A percentile compares a stretch with the other conserved stretches of the same genome.
Conservation (phyloP, 2,329 filamentous ascomycete genomes). For the Fusarium sp. region DNA sequence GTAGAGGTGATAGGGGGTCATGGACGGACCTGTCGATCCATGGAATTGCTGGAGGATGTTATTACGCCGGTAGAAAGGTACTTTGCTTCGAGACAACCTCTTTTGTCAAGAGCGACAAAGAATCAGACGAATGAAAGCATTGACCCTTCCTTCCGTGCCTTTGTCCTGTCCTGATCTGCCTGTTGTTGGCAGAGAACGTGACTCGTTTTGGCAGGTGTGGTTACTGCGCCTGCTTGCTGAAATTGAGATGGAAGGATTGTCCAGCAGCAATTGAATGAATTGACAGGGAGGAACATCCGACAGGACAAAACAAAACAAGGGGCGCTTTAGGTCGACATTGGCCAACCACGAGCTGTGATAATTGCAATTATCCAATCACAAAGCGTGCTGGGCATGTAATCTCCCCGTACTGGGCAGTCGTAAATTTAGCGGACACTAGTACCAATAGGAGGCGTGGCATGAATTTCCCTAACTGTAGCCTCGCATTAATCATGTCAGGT, state of each 20-base stretch:
- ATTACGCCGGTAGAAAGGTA: not conserved
- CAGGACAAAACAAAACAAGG: constrained; percentile 21
- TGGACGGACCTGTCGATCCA: constrained; percentile 20
- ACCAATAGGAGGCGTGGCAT: constrained; percentile 12
- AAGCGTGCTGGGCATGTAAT: constrained; percentile 17
- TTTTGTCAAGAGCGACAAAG: not conserved
- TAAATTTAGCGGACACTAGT: constrained; percentile 11
- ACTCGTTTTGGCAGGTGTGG: constrained; percentile 32
- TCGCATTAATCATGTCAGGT: constrained; percentile 10
- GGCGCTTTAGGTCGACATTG: not conserved
- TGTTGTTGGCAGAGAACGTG: constrained; percentile 11
- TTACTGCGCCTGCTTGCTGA: constrained; percentile 8
- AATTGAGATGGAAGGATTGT: constrained; percentile 17
- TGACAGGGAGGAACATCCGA: constrained; percentile 19
- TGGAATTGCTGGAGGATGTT: constrained; percentile 21
- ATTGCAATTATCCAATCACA: constrained; percentile 16
- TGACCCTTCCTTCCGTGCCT: not conserved
- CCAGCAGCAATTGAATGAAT: constrained; percentile 3
- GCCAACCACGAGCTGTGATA: constrained; percentile 15
- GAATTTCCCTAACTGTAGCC: not conserved
- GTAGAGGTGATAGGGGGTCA: constrained; percentile 8
- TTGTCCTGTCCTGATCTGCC: not conserved
- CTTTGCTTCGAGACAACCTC: not conserved
- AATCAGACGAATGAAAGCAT: constrained; percentile 1
- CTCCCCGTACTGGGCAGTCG: constrained; percentile 23